Evolutionary conservation across 2,329 filamentous ascomycete species (phyloP).

Genomic region (Chaetomium sp.): DNA sequence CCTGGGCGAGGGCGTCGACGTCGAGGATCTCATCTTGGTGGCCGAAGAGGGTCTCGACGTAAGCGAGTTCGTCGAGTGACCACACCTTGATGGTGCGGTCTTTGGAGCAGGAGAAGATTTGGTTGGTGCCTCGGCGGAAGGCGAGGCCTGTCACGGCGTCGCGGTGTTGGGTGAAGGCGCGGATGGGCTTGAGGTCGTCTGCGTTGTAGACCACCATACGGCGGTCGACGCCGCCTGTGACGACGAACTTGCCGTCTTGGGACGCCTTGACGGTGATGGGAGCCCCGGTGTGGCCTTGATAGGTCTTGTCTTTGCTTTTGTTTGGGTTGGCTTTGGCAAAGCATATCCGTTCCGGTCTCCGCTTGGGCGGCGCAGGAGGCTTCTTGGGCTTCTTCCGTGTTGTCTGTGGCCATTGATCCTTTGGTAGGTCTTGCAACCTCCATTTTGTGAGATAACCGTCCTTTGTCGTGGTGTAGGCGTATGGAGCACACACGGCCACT

Average conservation of each 20-base stretch:
- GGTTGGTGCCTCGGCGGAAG: slow-evolving; percentile 82
- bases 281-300: slow-evolving; percentile 67
- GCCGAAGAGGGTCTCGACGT: slow-evolving; percentile 91
- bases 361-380: slow-evolving; percentile 50
- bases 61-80: slow-evolving; percentile 86
- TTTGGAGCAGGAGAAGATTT: slow-evolving; percentile 83
- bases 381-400: slow-evolving; percentile 54
- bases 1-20: slow-evolving; percentile 74
- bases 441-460: slow-evolving; percentile 83
- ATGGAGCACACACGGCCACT: slow-evolving; percentile 71
- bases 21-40: slow-evolving; percentile 89
- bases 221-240: slow-evolving; percentile 79
- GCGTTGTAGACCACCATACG: slow-evolving; percentile 86
- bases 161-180: slow-evolving; percentile 85
- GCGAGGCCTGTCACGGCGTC: slow-evolving; percentile 78
- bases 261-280: slow-evolving; percentile 84
- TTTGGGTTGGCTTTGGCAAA: slow-evolving; percentile 57
- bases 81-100: slow-evolving; percentile 95
- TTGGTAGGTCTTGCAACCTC: slow-evolving; percentile 64
- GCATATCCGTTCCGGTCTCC: slow-evolving; percentile 55
- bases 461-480: slow-evolving; percentile 82
- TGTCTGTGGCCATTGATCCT: slow-evolving; percentile 53
- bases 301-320: slow-evolving; percentile 56
- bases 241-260: slow-evolving; percentile 82
- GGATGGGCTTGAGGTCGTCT: slow-evolving; percentile 66